Conservation (phyloP, 495 filamentous ascomycete species). For the Tuber umbilicatum region DNA sequence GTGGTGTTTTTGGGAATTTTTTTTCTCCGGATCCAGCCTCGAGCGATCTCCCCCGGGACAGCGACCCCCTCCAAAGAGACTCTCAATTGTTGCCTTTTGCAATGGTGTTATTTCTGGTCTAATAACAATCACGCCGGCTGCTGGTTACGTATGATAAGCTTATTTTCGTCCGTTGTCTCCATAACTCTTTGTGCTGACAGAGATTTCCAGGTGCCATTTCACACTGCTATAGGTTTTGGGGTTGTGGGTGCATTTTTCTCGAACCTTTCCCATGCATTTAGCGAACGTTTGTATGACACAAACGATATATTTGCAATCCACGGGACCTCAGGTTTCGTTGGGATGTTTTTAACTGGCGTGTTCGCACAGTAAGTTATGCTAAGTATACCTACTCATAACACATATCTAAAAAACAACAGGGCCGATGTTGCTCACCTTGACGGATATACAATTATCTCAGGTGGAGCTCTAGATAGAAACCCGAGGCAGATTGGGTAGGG, state of each 20-base stretch:
- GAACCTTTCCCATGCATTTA: neutral
- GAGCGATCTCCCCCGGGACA: neutral
- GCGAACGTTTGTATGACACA: neutral
- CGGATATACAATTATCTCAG: neutral
- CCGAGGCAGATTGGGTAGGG: neutral
- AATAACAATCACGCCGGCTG: neutral
- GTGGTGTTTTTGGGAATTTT: neutral
- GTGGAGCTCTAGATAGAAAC: neutral
- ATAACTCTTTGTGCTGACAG: neutral
- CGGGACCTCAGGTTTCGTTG: neutral
- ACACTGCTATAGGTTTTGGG: neutral
- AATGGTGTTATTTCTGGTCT: neutral
- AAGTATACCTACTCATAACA: neutral
- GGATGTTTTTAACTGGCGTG: neutral
- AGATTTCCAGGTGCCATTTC: neutral
- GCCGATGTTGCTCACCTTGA: neutral
- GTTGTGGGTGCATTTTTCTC: neutral
- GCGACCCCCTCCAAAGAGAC: neutral
- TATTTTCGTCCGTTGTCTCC: neutral
- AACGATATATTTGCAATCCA: neutral
- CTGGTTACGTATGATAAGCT: neutral
- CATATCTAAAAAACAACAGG: neutral
- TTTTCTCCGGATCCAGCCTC: neutral
- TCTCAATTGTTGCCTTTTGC: neutral
- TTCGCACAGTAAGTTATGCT: neutral